Evolutionary conservation across 345 rosid species (phyloP).

Genomic region (Citrus australasica): DNA sequence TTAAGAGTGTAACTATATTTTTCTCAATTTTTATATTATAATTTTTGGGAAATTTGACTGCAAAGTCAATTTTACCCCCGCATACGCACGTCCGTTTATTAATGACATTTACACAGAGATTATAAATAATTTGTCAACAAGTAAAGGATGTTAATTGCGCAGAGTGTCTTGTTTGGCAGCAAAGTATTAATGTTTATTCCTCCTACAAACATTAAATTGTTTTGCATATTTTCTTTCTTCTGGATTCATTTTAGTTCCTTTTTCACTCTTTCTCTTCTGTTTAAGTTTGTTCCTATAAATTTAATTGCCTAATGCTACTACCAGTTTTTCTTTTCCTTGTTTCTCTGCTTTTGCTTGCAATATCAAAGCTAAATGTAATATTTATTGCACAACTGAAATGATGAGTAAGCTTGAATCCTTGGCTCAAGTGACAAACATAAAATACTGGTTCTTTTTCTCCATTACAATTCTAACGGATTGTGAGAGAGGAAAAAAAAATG

Average conservation of each 20-base stretch:
- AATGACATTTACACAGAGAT: no score
- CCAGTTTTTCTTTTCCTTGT: background rate
- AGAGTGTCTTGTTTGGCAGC: no score
- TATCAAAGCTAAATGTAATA: background rate
- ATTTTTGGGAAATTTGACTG: no score
- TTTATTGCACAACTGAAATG: background rate
- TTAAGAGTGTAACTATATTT: no score
- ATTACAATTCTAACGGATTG: background rate
- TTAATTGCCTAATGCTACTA: background rate
- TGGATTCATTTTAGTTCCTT: background rate
- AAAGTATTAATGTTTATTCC: no score
- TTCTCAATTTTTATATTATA: no score
- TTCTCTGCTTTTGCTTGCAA: background rate
- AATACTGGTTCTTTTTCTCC: background rate
- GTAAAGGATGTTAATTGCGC: no score
- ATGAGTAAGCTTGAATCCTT: background rate
- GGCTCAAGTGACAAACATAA: background rate
- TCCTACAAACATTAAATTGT: no score
- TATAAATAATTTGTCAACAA: no score
- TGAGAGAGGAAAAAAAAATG: background rate
- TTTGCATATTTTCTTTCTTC: no score
- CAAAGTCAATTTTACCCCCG: no score
- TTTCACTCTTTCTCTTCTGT: background rate
- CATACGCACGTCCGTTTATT: no score
- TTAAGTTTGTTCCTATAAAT: background rate